phyloP scores from a whole-genome alignment of 2,329 filamentous ascomycete genomes.

The Alternaria atra region DNA sequence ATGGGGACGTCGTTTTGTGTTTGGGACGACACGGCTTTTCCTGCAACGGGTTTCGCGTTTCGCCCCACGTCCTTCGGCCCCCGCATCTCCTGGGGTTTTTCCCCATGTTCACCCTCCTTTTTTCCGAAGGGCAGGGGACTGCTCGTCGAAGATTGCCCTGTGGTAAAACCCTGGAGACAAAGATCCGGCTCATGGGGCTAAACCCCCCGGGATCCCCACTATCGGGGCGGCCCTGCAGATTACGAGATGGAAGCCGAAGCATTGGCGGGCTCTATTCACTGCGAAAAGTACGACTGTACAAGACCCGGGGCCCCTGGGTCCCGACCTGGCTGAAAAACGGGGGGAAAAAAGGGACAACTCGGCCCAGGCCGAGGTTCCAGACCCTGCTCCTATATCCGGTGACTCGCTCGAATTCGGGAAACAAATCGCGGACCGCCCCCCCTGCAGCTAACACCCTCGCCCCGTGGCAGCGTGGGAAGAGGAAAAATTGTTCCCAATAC shows the following conservation, averaged over 20 bases:
- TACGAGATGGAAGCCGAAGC: slow-evolving; percentile 6
- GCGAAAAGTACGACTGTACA: slow-evolving; percentile 1
- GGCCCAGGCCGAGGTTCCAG: slow-evolving; percentile 6
- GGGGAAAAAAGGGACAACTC: not conserved
- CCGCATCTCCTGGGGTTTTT: slow-evolving; percentile 14
- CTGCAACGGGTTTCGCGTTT: slow-evolving; percentile 8
- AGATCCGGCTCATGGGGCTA: slow-evolving; percentile 10
- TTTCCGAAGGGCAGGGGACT: slow-evolving; percentile 14
- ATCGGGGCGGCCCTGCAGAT: not conserved
- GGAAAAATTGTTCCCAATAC: not conserved
- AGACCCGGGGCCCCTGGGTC: slow-evolving; percentile 12
- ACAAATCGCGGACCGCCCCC: not conserved
- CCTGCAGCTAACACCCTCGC: not conserved
- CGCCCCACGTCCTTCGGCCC: slow-evolving; percentile 13
- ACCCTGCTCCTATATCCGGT: slow-evolving; percentile 16
- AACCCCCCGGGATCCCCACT: slow-evolving; percentile 12
- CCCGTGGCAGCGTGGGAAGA: not conserved
- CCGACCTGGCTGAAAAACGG: slow-evolving; percentile 13
- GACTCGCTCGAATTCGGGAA: slow-evolving; percentile 1
- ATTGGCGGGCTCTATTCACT: not conserved
- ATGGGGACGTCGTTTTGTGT: not conserved
- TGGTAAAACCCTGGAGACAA: slow-evolving; percentile 16
- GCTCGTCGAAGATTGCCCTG: slow-evolving; percentile 1
- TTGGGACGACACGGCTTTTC: not conserved
- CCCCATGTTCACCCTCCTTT: slow-evolving; percentile 10